Percentiles rank a stretch among this genome's conserved stretches.
phyloP scores from a whole-genome alignment of 306 rosid species.

The Trifolium fragiferum region DNA sequence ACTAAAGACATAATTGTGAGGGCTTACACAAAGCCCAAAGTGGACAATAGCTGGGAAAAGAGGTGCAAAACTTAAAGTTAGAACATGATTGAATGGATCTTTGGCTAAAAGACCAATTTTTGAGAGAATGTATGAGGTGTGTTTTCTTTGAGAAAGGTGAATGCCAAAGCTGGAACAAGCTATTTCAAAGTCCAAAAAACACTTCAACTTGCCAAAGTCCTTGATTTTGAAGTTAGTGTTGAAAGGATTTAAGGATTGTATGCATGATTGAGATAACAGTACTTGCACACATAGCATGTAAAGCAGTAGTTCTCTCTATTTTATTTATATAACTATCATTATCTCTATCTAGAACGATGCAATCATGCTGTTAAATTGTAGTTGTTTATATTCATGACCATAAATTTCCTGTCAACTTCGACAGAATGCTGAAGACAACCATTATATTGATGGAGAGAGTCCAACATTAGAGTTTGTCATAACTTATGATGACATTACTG shows the following conservation, averaged over 20 bases:
- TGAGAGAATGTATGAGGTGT: too few relatives aligned
- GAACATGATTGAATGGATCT: not conserved
- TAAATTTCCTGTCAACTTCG: constrained; percentile 9
- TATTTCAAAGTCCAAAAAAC: too few relatives aligned
- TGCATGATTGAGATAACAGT: not conserved
- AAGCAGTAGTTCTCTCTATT: not conserved
- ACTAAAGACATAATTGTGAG: too few relatives aligned
- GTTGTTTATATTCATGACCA: constrained; percentile 6
- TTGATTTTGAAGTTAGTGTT: not conserved
- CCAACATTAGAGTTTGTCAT: constrained; percentile 71
- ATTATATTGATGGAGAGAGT: constrained; percentile 51
- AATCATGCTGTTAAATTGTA: not conserved
- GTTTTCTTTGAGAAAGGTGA: too few relatives aligned
- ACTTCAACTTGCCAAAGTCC: too few relatives aligned
- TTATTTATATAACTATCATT: not conserved
- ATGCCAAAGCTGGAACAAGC: too few relatives aligned
- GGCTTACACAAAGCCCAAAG: too few relatives aligned
- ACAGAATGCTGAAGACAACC: constrained; percentile 87
- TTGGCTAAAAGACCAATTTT: too few relatives aligned
- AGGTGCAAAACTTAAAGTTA: not conserved
- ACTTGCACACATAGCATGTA: not conserved
- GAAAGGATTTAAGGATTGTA: not conserved
- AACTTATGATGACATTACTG: constrained; percentile 69
- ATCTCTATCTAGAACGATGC: not conserved
- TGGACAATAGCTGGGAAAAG: too few relatives aligned